Conservation (phyloP, 2,329 filamentous ascomycete species). For the Madurella fahalii region DNA sequence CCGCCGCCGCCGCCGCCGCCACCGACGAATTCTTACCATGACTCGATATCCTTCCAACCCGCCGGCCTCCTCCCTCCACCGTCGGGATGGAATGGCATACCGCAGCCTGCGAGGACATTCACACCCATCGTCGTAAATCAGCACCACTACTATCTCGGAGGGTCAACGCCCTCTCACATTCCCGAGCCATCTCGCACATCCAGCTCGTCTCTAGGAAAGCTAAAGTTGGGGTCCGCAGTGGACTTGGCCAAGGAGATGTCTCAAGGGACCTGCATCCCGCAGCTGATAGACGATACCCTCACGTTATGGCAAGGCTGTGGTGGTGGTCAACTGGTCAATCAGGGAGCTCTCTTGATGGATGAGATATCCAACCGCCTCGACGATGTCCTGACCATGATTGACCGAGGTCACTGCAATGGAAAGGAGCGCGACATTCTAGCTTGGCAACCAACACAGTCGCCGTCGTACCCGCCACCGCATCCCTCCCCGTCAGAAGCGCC, state of each 20-base stretch:
- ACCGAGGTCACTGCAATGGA: slow-evolving; percentile 53
- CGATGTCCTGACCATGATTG: slow-evolving; percentile 67
- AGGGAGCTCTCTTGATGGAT: slow-evolving; percentile 50
- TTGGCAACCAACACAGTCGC: slow-evolving; percentile 30
- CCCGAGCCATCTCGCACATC: slow-evolving; percentile 17
- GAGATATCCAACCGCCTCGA: slow-evolving; percentile 61
- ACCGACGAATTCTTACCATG: slow-evolving; percentile 13
- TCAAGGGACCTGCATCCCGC: slow-evolving; percentile 32
- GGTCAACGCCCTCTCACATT: slow-evolving; percentile 20
- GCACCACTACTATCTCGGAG: slow-evolving; percentile 46
- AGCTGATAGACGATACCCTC: slow-evolving; percentile 42
- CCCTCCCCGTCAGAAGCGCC: not conserved
- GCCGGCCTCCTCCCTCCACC: slow-evolving; percentile 28
- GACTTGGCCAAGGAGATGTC: slow-evolving; percentile 41
- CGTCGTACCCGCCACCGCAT: not conserved
- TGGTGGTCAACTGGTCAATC: slow-evolving; percentile 42
- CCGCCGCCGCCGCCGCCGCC: slow-evolving; percentile 7
- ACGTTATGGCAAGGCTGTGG: slow-evolving; percentile 39
- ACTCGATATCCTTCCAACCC: slow-evolving; percentile 22
- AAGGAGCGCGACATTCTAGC: slow-evolving; percentile 52
- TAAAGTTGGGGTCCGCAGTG: slow-evolving; percentile 39
- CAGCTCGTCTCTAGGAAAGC: slow-evolving; percentile 31
- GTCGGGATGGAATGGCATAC: slow-evolving; percentile 20
- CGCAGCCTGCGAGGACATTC: slow-evolving; percentile 19
- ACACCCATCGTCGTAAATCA: slow-evolving; percentile 49